A percentile compares a stretch with the other conserved stretches of the same genome.
Conservation (phyloP, 2,329 filamentous ascomycete species). For the Fusarium mexicanum region DNA sequence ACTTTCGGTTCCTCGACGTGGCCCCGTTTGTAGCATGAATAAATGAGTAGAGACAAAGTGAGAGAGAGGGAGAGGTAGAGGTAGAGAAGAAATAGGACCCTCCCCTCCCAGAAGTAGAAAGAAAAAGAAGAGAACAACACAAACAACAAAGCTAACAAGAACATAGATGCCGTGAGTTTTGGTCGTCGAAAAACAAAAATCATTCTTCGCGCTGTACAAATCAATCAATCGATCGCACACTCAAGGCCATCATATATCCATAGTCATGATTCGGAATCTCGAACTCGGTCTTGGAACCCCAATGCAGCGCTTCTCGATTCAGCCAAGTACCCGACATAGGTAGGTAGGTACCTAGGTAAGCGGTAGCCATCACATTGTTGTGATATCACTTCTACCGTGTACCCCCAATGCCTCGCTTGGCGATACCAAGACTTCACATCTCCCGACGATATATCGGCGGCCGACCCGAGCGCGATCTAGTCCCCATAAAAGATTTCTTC, state of each 20-base stretch:
- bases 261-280: constrained; percentile 22
- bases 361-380: neutral
- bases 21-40: constrained; percentile 21
- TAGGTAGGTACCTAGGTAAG: neutral
- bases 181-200: neutral
- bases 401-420: neutral
- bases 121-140: neutral
- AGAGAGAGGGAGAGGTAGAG: neutral
- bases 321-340: neutral
- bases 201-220: constrained; percentile 17
- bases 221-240: constrained; percentile 9
- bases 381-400: neutral
- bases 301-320: neutral
- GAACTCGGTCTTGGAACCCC: neutral
- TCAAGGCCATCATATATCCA: constrained; percentile 21
- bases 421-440: neutral
- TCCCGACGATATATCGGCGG: neutral
- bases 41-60: neutral
- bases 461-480: neutral
- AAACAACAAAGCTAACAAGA: constrained; percentile 19
- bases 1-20: constrained; percentile 39
- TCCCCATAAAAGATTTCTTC: neutral
- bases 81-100: neutral
- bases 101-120: neutral
- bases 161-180: constrained; percentile 36